These are phyloP conservation scores for Calocybe gangraenosa DNA, from an alignment of 768 basidiomycete genomes.

Conservation along the genomic window DNA sequence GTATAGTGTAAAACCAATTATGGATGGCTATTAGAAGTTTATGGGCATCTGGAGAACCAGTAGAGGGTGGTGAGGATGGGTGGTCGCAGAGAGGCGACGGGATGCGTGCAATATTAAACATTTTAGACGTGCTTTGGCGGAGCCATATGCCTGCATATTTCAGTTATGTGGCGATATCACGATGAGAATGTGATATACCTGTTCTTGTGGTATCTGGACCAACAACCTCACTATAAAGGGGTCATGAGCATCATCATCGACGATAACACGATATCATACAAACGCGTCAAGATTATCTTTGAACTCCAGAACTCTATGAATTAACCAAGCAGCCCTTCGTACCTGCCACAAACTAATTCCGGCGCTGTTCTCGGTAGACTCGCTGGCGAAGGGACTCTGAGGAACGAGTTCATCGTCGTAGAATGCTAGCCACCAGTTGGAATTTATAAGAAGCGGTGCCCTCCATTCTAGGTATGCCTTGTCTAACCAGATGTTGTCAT, in stretches of 20 bases:
- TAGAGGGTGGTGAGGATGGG: conserved; percentile 44
- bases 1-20: conserved; percentile 77
- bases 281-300: conserved; percentile 63
- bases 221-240: conserved; percentile 55
- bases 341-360: conserved; percentile 80
- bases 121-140: conserved; percentile 45
- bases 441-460: conserved; percentile 79
- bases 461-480: conserved; percentile 89
- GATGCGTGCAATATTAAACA: conserved; percentile 78
- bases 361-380: conserved; percentile 32
- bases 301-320: conserved; percentile 68
- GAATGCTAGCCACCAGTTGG: conserved; percentile 95
- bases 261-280: neutral
- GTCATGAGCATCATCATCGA: neutral
- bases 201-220: conserved; percentile 69
- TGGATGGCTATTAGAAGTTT: conserved; percentile 68
- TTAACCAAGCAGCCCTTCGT: conserved; percentile 78
- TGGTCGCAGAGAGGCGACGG: conserved; percentile 66
- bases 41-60: conserved; percentile 42
- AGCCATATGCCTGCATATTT: conserved; percentile 55
- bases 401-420: conserved; percentile 69
- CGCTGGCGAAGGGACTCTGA: conserved; percentile 28
- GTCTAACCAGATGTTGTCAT: conserved; percentile 89
- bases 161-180: neutral
- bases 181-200: conserved; percentile 33